Percentiles rank a stretch among this genome's conserved stretches.
phyloP scores from a whole-genome alignment of 768 basidiomycete genomes.

The Crepidotus variabilis region DNA sequence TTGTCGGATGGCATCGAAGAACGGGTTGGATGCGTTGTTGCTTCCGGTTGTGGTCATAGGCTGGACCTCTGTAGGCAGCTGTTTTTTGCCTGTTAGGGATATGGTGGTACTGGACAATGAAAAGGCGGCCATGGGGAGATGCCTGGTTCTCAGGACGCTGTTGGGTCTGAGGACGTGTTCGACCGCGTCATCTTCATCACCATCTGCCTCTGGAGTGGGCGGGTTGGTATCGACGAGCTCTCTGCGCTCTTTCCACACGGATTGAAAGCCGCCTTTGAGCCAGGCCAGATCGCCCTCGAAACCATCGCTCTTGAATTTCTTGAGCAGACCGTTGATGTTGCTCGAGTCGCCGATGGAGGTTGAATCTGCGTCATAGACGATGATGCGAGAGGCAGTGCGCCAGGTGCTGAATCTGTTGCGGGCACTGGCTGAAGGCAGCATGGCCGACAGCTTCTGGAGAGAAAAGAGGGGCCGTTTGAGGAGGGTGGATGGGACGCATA shows the following conservation, averaged over 20 bases:
- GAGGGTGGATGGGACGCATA: slow-evolving; percentile 92
- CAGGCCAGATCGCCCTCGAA: slow-evolving; percentile 65
- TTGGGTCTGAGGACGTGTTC: slow-evolving; percentile 12
- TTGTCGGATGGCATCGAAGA: slow-evolving; percentile 92
- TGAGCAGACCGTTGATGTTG: slow-evolving; percentile 69
- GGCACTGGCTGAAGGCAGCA: slow-evolving; percentile 66
- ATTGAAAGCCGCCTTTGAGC: slow-evolving; percentile 81
- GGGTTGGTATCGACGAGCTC: slow-evolving; percentile 50
- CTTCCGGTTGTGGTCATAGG: not conserved
- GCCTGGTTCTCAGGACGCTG: slow-evolving; percentile 47
- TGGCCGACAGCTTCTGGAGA: slow-evolving; percentile 68
- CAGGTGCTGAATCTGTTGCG: slow-evolving; percentile 60
- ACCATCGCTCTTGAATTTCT: slow-evolving; percentile 61
- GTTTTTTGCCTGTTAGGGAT: slow-evolving; percentile 3
- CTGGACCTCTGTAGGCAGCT: slow-evolving; percentile 13
- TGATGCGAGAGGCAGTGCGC: slow-evolving; percentile 54
- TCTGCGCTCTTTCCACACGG: slow-evolving; percentile 52
- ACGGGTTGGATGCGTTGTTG: slow-evolving; percentile 67
- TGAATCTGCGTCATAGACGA: slow-evolving; percentile 88
- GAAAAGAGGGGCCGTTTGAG: slow-evolving; percentile 89
- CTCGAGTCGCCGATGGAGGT: slow-evolving; percentile 51
- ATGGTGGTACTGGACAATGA: slow-evolving; percentile 43
- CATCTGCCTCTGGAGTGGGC: slow-evolving; percentile 47
- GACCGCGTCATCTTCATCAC: slow-evolving; percentile 47
- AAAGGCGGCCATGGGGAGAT: slow-evolving; percentile 65